Evolutionary conservation across 306 rosid genomes (phyloP), one percentile per base, ranked within the genome.

Genomic region (Adenanthera pavonina): DNA sequence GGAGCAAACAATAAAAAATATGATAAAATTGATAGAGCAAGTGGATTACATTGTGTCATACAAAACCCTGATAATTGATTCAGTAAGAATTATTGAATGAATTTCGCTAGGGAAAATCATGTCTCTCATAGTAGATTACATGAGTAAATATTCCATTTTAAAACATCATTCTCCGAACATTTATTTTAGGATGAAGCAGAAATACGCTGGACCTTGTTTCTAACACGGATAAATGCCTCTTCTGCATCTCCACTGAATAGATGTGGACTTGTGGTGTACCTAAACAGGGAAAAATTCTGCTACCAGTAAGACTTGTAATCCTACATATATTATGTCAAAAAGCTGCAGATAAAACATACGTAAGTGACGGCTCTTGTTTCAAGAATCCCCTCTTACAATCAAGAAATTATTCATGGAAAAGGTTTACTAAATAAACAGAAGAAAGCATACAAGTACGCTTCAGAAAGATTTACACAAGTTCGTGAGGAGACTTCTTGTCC

Each of bases 261-360:
- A 83, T 95, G 99, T 2, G 99, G 99, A 78, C 99, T 95, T 76
- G 99, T 95, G 57, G 99, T 95, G 86, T 95, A 93, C 90, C 99
- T 93, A 72, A 34, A 57, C 40, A 64, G 14, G 30, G 52, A 61
- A 44, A 74, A 46, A 41, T 78, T 66, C 68, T 70, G 17, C 49
- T 8, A 53, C 51, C 25, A 41, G 66, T 69, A 61, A 34, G 66
- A 81, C 47, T 69, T 69, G 76, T 35, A 72, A 47, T 51, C 60
- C 20, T 36, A 61, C 34, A 43, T 16, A 60, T 69, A 54, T 64
- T 64, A 70, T 64, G 75, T 69, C 57, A n/a, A 69, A 82, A 82
- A 3, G 76, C 76, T 60, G 76, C 33, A 35, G 35, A 78, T 74
- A 74, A 69, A 76, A 47, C 59, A 64, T 44, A 47, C 59, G 54